Evolutionary conservation across 2,329 filamentous ascomycete genomes (phyloP).

Genomic region (Xylaria sp.): DNA sequence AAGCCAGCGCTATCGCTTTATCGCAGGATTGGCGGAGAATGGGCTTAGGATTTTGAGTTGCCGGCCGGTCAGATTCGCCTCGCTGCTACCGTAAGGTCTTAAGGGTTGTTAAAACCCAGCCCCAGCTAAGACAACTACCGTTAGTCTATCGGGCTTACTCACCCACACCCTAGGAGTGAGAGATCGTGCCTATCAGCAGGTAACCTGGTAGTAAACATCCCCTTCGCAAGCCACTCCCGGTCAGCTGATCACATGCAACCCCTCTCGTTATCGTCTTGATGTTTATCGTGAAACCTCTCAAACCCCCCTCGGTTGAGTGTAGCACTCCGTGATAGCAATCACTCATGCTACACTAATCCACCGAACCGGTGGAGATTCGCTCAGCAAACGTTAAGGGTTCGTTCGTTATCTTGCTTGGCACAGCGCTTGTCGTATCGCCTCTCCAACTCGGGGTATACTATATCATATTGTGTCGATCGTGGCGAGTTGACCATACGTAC

Average conservation of each 20-base stretch:
- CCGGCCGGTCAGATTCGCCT: constrained; percentile 17
- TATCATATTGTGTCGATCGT: too few species aligned
- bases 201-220: too few species aligned
- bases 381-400: background rate
- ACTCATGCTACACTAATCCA: too few species aligned
- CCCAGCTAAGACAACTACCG: background rate
- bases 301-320: background rate
- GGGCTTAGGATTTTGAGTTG: constrained; percentile 11
- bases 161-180: too few species aligned
- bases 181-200: background rate
- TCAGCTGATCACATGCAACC: constrained; percentile 21
- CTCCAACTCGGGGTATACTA: background rate
- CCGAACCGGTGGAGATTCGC: background rate
- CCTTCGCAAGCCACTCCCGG: background rate
- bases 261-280: background rate
- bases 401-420: background rate
- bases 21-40: background rate
- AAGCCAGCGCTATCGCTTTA: background rate
- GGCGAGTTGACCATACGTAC: background rate
- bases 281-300: background rate
- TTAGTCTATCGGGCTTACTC: background rate
- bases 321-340: too few species aligned
- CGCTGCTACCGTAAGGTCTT: too few species aligned
- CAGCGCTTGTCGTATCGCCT: too few species aligned
- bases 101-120: background rate